Evolutionary conservation across 176 grass and related monocot species (phyloP).

Genomic region (Cocos nucifera): DNA sequence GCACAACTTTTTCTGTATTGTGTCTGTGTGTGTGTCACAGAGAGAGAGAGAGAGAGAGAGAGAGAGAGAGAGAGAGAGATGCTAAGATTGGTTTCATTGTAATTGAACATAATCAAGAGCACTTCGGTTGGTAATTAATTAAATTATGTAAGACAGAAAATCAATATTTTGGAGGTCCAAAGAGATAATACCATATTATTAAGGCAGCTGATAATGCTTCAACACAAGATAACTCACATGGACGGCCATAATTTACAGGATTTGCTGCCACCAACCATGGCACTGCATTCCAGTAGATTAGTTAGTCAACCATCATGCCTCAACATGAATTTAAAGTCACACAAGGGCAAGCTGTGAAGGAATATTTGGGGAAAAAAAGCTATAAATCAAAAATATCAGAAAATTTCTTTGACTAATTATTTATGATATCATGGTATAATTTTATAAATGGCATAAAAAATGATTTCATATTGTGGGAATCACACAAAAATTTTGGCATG

Average conservation of each 20-base stretch:
- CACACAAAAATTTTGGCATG: too few species aligned
- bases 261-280: conserved; percentile 99
- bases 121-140: too few species aligned
- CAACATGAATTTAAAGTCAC: background rate
- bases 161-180: background rate
- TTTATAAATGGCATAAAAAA: too few species aligned
- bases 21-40: too few species aligned
- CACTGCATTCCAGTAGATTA: conserved; percentile 37
- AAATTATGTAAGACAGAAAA: background rate
- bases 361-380: background rate
- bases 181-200: conserved; percentile 76
- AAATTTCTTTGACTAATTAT: too few species aligned
- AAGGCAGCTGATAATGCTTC: conserved; percentile 96
- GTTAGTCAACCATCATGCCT: background rate
- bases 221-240: conserved; percentile 93
- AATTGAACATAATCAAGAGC: too few species aligned
- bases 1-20: too few species aligned
- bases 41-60: too few species aligned
- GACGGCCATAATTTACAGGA: conserved; percentile 92
- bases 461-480: too few species aligned
- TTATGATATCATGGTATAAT: too few species aligned
- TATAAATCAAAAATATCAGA: background rate
- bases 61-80: too few species aligned
- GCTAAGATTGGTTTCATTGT: too few species aligned
- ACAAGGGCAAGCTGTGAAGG: background rate